These are phyloP conservation scores for Aspergillus eucalypticola DNA, from an alignment of 2,329 filamentous ascomycete species.

Conservation along the genomic window DNA sequence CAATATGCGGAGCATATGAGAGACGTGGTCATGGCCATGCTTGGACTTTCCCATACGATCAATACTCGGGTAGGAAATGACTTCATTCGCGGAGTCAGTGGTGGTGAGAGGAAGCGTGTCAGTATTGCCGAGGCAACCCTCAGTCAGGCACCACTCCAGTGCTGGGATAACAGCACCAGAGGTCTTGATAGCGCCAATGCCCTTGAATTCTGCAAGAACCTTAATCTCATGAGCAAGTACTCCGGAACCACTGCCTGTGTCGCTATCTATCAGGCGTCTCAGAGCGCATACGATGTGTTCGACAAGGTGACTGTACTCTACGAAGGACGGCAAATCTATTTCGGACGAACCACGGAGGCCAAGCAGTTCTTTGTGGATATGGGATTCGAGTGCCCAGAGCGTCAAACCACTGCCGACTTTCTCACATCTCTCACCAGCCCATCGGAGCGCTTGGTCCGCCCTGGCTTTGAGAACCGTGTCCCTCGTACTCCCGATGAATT, in stretches of 20 bases:
- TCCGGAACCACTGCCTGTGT: slow-evolving; percentile 50
- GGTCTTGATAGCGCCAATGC: slow-evolving; percentile 58
- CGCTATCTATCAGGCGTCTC: slow-evolving; percentile 51
- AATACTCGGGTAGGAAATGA: slow-evolving; percentile 53
- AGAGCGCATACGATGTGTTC: slow-evolving; percentile 52
- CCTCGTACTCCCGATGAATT: slow-evolving; percentile 71
- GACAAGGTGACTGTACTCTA: slow-evolving; percentile 70
- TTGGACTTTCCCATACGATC: slow-evolving; percentile 53
- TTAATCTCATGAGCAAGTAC: slow-evolving; percentile 53
- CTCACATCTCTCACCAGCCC: slow-evolving; percentile 67
- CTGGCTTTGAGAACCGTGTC: slow-evolving; percentile 61
- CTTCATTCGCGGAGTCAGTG: slow-evolving; percentile 61
- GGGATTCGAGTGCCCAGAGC: slow-evolving; percentile 65
- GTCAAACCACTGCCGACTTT: slow-evolving; percentile 69
- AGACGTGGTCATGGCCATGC: slow-evolving; percentile 48
- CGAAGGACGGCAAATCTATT: slow-evolving; percentile 72
- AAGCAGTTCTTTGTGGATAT: slow-evolving; percentile 65
- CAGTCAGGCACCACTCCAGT: slow-evolving; percentile 49
- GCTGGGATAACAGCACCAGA: slow-evolving; percentile 51
- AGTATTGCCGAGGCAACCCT: slow-evolving; percentile 58
- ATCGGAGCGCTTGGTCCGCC: slow-evolving; percentile 53
- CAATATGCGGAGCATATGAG: slow-evolving; percentile 45
- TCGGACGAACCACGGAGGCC: slow-evolving; percentile 60
- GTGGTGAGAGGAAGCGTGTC: slow-evolving; percentile 63
- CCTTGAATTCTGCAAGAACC: slow-evolving; percentile 56